Conservation (phyloP, 768 basidiomycete species). For the Rhodotorula graminis region DNA sequence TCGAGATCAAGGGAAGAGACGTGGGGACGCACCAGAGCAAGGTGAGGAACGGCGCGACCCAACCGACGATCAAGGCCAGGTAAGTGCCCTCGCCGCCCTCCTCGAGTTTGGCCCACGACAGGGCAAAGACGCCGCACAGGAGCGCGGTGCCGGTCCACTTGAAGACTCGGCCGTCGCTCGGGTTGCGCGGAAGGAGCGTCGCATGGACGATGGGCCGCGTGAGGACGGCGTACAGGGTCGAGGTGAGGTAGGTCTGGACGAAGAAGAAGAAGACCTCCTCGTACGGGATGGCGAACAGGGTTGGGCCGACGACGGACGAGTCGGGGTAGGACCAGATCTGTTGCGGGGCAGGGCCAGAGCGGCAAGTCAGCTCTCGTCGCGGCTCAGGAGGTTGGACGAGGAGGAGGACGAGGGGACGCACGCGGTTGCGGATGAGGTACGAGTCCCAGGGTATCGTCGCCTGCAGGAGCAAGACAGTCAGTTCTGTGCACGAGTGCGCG, state of each 20-base stretch:
- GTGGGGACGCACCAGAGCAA: slow-evolving; percentile 17
- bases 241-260: slow-evolving; percentile 40
- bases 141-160: slow-evolving; percentile 7
- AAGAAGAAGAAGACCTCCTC: slow-evolving; percentile 42
- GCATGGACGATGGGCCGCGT: slow-evolving; percentile 33
- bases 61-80: slow-evolving; percentile 32
- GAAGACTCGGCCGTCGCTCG: slow-evolving; percentile 12
- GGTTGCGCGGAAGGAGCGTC: slow-evolving; percentile 21
- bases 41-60: slow-evolving; percentile 33
- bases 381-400: neutral
- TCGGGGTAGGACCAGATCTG: slow-evolving; percentile 40
- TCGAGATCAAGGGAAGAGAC: neutral
- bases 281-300: slow-evolving; percentile 35
- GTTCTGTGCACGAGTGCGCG: neutral
- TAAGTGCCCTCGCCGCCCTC: slow-evolving; percentile 37
- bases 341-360: too few relatives aligned
- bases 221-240: slow-evolving; percentile 39
- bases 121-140: slow-evolving; percentile 11
- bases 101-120: slow-evolving; percentile 17
- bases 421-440: slow-evolving; percentile 36
- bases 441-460: slow-evolving; percentile 41
- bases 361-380: neutral
- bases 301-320: slow-evolving; percentile 33
- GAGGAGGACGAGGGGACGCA: neutral
- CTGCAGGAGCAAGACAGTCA: neutral